Conservation (phyloP, 2,329 filamentous ascomycete species). For the Verticillium zaregamsianum region DNA sequence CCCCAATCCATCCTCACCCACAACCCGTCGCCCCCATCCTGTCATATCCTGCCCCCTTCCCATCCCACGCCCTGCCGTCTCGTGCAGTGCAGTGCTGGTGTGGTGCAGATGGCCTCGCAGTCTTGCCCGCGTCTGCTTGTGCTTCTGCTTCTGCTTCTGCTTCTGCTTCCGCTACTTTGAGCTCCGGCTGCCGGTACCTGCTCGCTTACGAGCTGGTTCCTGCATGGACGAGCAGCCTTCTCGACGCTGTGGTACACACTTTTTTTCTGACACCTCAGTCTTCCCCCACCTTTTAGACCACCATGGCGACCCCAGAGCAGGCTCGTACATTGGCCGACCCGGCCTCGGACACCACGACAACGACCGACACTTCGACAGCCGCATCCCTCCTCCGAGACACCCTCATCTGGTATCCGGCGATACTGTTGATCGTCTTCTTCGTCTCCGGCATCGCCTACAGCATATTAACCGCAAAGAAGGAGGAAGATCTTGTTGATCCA, state of each 20-base stretch:
- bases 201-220: not conserved
- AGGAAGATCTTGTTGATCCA: conserved; percentile 37
- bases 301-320: conserved; percentile 31
- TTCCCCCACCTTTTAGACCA: conserved; percentile 11
- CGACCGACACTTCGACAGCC: conserved; percentile 23
- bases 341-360: conserved; percentile 4
- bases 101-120: not conserved
- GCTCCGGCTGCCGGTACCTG: conserved; percentile 5
- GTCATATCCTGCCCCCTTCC: not conserved
- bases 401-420: conserved; percentile 47
- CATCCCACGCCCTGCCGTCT: not conserved
- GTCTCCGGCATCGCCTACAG: conserved; percentile 47
- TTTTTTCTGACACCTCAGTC: conserved; percentile 10
- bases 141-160: not conserved
- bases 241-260: not conserved
- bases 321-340: conserved; percentile 6
- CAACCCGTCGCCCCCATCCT: not conserved
- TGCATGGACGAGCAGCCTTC: not conserved
- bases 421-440: conserved; percentile 50
- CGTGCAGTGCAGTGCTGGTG: not conserved
- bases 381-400: conserved; percentile 41
- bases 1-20: not conserved
- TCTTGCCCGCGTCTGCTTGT: not conserved
- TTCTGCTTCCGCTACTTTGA: conserved; percentile 1
- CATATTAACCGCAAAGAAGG: conserved; percentile 45